Base-by-base conservation (phyloP, 116 monocot genomes). In the Phalaenopsis hybrid region DNA sequence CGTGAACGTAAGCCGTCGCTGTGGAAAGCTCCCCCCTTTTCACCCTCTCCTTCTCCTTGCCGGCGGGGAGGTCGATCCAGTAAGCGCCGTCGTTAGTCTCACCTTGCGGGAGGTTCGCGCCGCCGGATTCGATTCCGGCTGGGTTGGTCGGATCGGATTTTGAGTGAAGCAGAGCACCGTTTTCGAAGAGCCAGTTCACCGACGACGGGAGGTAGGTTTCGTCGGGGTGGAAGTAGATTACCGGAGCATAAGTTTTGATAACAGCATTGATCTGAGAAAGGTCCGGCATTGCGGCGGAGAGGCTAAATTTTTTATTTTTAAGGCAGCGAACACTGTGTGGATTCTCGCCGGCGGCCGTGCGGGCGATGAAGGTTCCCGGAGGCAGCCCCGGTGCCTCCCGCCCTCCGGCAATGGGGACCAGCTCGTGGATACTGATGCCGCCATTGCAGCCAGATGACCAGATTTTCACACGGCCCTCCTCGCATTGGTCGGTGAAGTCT, bases 41-140 rank as follows among this genome's bases (percentile, higher is more conserved):
- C 55, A 89, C 80, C 55, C 46, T 80, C 1, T 88, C 89, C 51
- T 50, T 87, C 34, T 79, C 75, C 33, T 33, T 79, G 41, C 85
- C 84, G 2, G 13, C 46, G 13, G 93, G 96, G 6, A 96, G 87
- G 85, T 94, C 92, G 7, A 96, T 57, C 96, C 96, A 96, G 87
- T 86, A 94, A 20, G 44, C 59, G 46, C 90, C 91, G 72, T 96
- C 94, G 81, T 86, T 88, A 0, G 83, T 65, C 18, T 92, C 89
- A 4, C 92, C 96, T 33, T 88, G 89, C 0, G 96, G 96, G 58
- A 96, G 92, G 81, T 94, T 94, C 69, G 89, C 81, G 1, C 96
- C 96, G 1, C 76, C 74, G 13, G 85, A 20, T 7, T 79, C 80
- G 46, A 94, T 72, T 1, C 49, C 6, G 0, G 58, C 58, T 1